phyloP scores from a whole-genome alignment of 2,329 filamentous ascomycete genomes.

The Colletotrichum tofieldiae region DNA sequence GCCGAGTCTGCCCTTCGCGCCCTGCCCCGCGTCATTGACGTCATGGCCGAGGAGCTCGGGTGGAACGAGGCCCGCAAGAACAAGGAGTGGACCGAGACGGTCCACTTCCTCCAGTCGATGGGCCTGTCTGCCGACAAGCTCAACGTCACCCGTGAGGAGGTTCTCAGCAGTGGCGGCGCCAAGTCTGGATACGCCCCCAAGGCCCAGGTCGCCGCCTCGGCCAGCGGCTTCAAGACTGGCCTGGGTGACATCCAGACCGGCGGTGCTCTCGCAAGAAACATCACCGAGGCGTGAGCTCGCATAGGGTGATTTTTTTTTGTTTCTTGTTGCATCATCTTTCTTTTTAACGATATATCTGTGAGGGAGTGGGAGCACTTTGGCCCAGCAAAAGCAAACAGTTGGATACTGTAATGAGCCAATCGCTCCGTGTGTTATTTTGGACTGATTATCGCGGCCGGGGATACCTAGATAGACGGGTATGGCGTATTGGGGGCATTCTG shows the following conservation, averaged over 20 bases:
- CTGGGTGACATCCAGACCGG: constrained; percentile 35
- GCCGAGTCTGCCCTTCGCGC: constrained; percentile 79
- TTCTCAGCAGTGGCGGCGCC: constrained; percentile 41
- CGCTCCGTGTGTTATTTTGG: constrained; percentile 18
- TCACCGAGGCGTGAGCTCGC: constrained; percentile 22
- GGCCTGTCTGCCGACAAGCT: constrained; percentile 53
- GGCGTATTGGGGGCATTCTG: constrained; percentile 35
- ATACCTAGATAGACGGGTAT: constrained; percentile 41
- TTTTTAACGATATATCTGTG: constrained; percentile 5
- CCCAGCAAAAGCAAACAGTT: constrained; percentile 8
- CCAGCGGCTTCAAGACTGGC: constrained; percentile 35
- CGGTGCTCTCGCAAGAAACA: constrained; percentile 32
- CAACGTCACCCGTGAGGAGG: constrained; percentile 50
- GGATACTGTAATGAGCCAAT: constrained; percentile 4
- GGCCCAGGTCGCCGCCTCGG: constrained; percentile 8
- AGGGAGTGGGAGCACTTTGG: constrained; percentile 11
- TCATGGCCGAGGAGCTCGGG: constrained; percentile 79
- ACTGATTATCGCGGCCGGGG: not conserved
- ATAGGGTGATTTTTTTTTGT: not conserved
- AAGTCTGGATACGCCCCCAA: constrained; percentile 29
- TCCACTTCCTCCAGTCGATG: constrained; percentile 63
- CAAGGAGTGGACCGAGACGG: constrained; percentile 67
- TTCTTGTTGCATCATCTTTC: not conserved
- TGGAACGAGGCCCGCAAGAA: constrained; percentile 75
- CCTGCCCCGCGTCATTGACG: constrained; percentile 78